Evolutionary conservation across 2,329 filamentous ascomycete genomes (phyloP).

Genomic region (Aspergillus fructus): DNA sequence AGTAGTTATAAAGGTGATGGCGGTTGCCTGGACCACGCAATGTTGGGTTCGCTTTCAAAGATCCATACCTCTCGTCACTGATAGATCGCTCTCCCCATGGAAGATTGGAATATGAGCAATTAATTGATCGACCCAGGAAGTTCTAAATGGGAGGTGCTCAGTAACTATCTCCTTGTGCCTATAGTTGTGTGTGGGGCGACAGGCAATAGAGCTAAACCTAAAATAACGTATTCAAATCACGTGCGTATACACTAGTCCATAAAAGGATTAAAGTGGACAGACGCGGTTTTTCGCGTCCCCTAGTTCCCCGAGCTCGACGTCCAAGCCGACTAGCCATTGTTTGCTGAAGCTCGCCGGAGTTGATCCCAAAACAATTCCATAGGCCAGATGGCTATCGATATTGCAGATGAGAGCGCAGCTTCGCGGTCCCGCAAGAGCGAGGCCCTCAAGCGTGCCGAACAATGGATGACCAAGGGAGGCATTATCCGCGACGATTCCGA

Average conservation of each 20-base stretch:
- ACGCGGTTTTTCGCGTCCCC: constrained; percentile 27
- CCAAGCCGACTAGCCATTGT: constrained; percentile 2
- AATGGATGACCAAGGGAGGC: constrained; percentile 59
- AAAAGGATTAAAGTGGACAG: constrained; percentile 32
- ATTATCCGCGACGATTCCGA: constrained; percentile 77
- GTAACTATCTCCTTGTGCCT: too few species aligned
- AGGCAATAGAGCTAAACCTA: constrained; percentile 21
- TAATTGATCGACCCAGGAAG: too few species aligned
- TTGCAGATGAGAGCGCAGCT: constrained; percentile 16
- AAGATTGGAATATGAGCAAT: too few species aligned
- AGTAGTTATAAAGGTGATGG: too few species aligned
- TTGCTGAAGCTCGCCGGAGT: background rate
- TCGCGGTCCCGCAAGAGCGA: constrained; percentile 19
- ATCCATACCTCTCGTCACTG: too few species aligned
- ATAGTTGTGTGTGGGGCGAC: too few species aligned
- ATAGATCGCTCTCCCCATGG: too few species aligned
- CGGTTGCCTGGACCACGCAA: too few species aligned
- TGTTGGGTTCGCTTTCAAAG: too few species aligned
- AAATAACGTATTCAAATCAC: constrained; percentile 13
- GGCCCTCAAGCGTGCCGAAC: constrained; percentile 40
- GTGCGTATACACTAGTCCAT: background rate
- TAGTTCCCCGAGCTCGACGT: background rate
- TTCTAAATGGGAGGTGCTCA: too few species aligned
- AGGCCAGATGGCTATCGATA: constrained; percentile 20
- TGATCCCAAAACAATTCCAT: background rate